These are phyloP conservation scores for Aureobasidium leucospermi DNA, from an alignment of 2,329 filamentous ascomycete genomes.

Conservation along the genomic window DNA sequence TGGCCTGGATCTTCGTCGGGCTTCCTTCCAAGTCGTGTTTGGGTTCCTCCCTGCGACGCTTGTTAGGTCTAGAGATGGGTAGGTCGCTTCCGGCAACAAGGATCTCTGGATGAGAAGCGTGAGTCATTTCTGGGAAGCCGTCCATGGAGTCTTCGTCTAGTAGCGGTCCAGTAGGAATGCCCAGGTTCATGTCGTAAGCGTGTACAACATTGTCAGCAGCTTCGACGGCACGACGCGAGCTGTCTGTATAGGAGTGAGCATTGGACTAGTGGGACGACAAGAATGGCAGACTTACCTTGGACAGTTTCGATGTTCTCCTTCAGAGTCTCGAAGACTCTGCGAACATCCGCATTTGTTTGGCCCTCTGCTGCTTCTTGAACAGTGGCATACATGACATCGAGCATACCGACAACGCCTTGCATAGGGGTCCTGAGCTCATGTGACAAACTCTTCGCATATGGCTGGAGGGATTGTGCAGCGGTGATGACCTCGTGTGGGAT, in stretches of 20 bases:
- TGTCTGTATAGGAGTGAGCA: constrained; percentile 42
- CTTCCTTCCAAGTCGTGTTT: constrained; percentile 14
- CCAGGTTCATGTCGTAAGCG: constrained; percentile 68
- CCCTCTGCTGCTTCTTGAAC: constrained; percentile 58
- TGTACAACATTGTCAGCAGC: constrained; percentile 70
- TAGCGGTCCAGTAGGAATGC: constrained; percentile 53
- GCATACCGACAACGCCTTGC: constrained; percentile 69
- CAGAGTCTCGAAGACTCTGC: constrained; percentile 53
- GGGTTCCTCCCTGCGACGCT: constrained; percentile 36
- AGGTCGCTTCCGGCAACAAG: constrained; percentile 37
- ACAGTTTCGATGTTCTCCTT: constrained; percentile 65
- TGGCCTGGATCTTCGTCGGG: constrained; percentile 19
- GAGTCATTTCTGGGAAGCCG: background rate
- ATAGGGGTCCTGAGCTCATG: constrained; percentile 67
- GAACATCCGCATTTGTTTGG: constrained; percentile 43
- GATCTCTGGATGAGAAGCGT: constrained; percentile 31
- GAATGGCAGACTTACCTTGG: constrained; percentile 44
- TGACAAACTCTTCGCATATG: constrained; percentile 64
- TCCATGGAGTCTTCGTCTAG: constrained; percentile 14
- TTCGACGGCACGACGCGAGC: constrained; percentile 62
- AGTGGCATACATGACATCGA: constrained; percentile 69
- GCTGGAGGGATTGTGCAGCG: constrained; percentile 58
- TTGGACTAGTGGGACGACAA: constrained; percentile 5
- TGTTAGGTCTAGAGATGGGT: constrained; percentile 33
- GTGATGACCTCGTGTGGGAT: constrained; percentile 51